Evolutionary conservation across 2,329 filamentous ascomycete genomes (phyloP), one percentile per base, ranked within the genome.

Genomic region (Elsinoe arachidis): DNA sequence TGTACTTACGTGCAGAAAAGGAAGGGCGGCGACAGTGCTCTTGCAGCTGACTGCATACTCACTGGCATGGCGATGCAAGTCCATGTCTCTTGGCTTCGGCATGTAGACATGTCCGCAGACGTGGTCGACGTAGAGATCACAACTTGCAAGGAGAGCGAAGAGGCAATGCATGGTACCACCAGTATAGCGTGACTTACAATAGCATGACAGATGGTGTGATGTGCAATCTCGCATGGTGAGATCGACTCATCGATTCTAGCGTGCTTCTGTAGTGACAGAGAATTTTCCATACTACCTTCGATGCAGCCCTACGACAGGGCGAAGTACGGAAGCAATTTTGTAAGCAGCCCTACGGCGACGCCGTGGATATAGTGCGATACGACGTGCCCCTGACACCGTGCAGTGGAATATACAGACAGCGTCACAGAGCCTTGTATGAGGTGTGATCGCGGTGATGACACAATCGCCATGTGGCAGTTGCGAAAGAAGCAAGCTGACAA

Each of bases 141-240:
- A 30, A 7, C 5, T 9, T 7, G 26, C 7, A 7, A 30, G 9
- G 7, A 30, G 3, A 6, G 3, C 3, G 23, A 26, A 3, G 23
- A 26, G 23, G 23, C 23, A 26, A 26, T 26, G 6, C 23, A 3
- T 6, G 23, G 23, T 26, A 26, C 23, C 23, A 26, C 23, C 23
- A 26, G 23, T 26, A 26, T 26, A 26, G 23, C 23, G 23, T 26
- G 23, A 26, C 23, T 26, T 26, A 26, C 23, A 26, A 26, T 26
- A 26, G 23, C 23, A 6, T 26, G 23, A 26, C 23, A 26, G 23
- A 26, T 26, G 15, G 59, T 59, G 26, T 21, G 60, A 21, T 60
- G 51, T 41, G 63, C 63, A 17, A 61, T 30, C 14, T 23, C 19
- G 19, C 41, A 46, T 46, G 9, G 7, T 17, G 26, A 12, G 41